Conservation (phyloP, 2,329 filamentous ascomycete genomes). For the Karstenula rhodostoma region DNA sequence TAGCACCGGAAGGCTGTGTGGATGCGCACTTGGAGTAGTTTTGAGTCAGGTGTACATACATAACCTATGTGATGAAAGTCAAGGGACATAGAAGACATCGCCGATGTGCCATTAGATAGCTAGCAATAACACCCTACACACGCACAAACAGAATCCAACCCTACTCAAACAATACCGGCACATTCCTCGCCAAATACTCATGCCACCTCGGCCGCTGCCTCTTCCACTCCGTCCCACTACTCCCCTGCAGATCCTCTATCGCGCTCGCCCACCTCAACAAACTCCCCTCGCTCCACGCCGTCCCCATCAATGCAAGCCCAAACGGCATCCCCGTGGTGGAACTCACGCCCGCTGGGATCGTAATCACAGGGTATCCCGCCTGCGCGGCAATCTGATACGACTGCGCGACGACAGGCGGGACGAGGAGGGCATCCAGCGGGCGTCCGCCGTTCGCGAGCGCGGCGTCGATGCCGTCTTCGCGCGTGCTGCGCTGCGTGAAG, state of each 20-base stretch:
- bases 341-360: constrained; percentile 69
- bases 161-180: constrained; percentile 36
- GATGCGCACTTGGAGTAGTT: constrained; percentile 34
- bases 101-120: no score
- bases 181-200: constrained; percentile 49
- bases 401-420: constrained; percentile 73
- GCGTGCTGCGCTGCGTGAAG: constrained; percentile 66
- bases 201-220: constrained; percentile 48
- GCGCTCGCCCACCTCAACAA: constrained; percentile 67
- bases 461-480: constrained; percentile 74
- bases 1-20: constrained; percentile 47
- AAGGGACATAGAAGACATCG: no score
- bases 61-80: no score
- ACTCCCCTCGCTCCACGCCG: constrained; percentile 66
- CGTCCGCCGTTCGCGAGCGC: constrained; percentile 61
- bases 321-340: constrained; percentile 55
- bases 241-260: constrained; percentile 51
- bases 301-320: constrained; percentile 60
- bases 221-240: constrained; percentile 24
- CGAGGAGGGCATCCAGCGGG: constrained; percentile 68
- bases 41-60: neutral
- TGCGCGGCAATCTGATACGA: constrained; percentile 75
- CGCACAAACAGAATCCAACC: neutral
- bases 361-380: constrained; percentile 77
- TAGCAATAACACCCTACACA: neutral